Conservation (phyloP, 768 basidiomycete species). For the Boletus fagicola region DNA sequence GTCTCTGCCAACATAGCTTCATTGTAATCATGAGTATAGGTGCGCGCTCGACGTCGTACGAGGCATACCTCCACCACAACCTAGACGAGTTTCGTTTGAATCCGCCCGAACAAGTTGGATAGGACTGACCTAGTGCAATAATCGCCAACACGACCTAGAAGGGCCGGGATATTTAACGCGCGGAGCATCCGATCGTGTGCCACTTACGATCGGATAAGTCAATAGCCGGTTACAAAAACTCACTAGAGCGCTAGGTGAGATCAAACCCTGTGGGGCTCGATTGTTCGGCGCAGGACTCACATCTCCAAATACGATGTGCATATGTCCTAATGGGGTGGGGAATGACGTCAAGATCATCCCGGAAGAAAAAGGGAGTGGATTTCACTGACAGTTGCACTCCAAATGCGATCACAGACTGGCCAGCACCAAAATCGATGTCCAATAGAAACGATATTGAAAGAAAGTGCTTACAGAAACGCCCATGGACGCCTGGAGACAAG, state of each 20-base stretch:
- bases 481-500: slow-evolving; percentile 34
- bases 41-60: neutral
- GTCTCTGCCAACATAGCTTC: slow-evolving; percentile 35
- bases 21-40: slow-evolving; percentile 2
- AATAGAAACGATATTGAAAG: neutral
- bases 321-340: slow-evolving; percentile 28
- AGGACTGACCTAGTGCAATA: slow-evolving; percentile 27
- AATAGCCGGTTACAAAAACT: slow-evolving; percentile 32
- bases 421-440: neutral
- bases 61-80: slow-evolving; percentile 30
- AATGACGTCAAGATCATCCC: slow-evolving; percentile 1
- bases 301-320: slow-evolving; percentile 38
- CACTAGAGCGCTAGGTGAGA: slow-evolving; percentile 20
- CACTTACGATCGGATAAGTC: slow-evolving; percentile 34
- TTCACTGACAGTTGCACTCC: slow-evolving; percentile 34
- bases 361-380: neutral
- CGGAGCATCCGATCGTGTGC: neutral
- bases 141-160: slow-evolving; percentile 28
- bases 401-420: slow-evolving; percentile 35
- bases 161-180: neutral
- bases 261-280: neutral
- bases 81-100: slow-evolving; percentile 9
- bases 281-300: slow-evolving; percentile 20
- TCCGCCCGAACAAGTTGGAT: neutral
- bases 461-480: slow-evolving; percentile 29